Evolutionary conservation across 805 yeast genomes (phyloP).

Genomic region (Candida ficus): DNA sequence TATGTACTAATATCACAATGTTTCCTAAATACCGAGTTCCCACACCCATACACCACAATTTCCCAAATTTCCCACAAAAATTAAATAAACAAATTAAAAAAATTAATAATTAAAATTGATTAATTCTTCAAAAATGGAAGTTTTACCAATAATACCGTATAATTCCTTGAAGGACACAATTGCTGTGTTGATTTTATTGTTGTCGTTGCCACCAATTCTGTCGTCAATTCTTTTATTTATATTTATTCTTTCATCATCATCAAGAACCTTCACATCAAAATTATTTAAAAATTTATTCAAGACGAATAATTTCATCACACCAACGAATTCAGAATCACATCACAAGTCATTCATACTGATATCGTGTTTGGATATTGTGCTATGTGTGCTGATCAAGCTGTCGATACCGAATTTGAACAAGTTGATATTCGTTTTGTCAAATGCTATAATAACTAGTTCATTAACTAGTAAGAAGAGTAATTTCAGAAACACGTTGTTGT

Average conservation of each 20-base stretch:
- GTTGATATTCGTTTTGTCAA: slow-evolving; percentile 19
- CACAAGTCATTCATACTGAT: slow-evolving; percentile 15
- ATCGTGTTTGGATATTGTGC: slow-evolving; percentile 15
- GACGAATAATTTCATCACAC: neutral
- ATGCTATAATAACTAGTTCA: slow-evolving; percentile 19
- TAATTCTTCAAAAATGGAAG: neutral
- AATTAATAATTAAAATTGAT: neutral
- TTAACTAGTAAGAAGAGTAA: slow-evolving; percentile 16
- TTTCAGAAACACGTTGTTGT: slow-evolving; percentile 7
- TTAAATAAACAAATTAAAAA: too few relatives aligned
- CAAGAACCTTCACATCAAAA: slow-evolving; percentile 12
- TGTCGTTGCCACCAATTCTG: slow-evolving; percentile 21
- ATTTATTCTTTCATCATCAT: slow-evolving; percentile 18
- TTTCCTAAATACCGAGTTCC: too few relatives aligned
- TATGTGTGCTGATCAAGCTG: slow-evolving; percentile 16
- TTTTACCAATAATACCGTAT: slow-evolving; percentile 17
- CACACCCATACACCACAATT: too few relatives aligned
- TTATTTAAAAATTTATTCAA: slow-evolving; percentile 10
- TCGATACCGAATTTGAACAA: slow-evolving; percentile 21
- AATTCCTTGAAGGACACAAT: slow-evolving; percentile 21
- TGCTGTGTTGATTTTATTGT: slow-evolving; percentile 19
- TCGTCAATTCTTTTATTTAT: slow-evolving; percentile 14
- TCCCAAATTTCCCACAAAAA: too few relatives aligned
- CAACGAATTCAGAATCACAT: neutral
- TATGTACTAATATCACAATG: too few relatives aligned